These are phyloP conservation scores for Pestalotiopsis sp. DNA, from an alignment of 2,329 filamentous ascomycete genomes.

Conservation along the genomic window DNA sequence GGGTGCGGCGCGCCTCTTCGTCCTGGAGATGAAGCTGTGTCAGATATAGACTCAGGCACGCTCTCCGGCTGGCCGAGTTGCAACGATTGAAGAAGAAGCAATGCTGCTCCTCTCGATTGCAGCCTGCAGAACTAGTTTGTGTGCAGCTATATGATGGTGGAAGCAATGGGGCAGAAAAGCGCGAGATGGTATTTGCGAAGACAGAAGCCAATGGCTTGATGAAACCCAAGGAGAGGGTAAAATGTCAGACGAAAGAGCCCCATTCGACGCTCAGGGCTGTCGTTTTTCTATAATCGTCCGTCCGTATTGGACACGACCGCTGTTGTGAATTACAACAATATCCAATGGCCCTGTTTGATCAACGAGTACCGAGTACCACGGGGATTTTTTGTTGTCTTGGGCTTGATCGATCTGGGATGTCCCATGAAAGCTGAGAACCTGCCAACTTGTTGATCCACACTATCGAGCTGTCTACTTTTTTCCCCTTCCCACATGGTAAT, in stretches of 20 bases:
- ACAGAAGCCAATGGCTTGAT: not conserved
- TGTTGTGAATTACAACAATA: not conserved
- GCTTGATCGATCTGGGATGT: not conserved
- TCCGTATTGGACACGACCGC: not conserved
- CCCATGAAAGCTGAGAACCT: not conserved
- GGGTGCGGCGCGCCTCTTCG: not conserved
- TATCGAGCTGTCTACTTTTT: not conserved
- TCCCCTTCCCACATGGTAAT: not conserved
- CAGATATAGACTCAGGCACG: constrained; percentile 7
- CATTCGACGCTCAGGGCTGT: not conserved
- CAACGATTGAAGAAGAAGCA: not conserved
- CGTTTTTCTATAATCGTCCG: not conserved
- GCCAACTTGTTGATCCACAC: not conserved
- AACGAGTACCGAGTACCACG: not conserved
- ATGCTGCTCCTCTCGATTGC: not conserved
- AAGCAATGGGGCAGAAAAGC: not conserved
- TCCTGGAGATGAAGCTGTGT: constrained; percentile 2
- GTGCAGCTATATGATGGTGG: not conserved
- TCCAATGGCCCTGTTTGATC: not conserved
- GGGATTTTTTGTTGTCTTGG: not conserved
- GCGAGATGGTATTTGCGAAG: not conserved
- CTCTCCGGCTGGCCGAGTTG: not conserved
- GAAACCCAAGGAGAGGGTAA: not conserved
- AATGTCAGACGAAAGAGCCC: not conserved
- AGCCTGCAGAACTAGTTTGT: not conserved